phyloP scores from a whole-genome alignment of 2,329 filamentous ascomycete species.

The Penicillium sclerotiorum region DNA sequence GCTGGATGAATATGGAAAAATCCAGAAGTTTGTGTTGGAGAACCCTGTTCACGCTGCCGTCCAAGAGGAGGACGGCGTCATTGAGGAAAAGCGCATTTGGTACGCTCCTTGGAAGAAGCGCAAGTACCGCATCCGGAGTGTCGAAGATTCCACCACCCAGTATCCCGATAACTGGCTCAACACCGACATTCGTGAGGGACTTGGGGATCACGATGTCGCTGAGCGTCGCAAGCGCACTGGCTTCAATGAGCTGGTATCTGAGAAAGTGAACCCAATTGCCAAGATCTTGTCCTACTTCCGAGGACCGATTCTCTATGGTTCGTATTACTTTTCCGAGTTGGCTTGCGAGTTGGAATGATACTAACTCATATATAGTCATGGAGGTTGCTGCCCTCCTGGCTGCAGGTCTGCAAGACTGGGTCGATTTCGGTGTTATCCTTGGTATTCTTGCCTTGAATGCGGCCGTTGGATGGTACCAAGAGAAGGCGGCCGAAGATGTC shows the following conservation, averaged over 20 bases:
- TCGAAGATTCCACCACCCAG: slow-evolving; percentile 33
- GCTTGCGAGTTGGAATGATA: neutral
- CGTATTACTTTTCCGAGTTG: slow-evolving; percentile 28
- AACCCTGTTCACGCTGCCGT: slow-evolving; percentile 61
- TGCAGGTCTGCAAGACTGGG: slow-evolving; percentile 73
- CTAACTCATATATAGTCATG: slow-evolving; percentile 55
- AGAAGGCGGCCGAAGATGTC: slow-evolving; percentile 78
- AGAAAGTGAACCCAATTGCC: slow-evolving; percentile 74
- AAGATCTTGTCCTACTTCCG: slow-evolving; percentile 75
- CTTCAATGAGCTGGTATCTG: slow-evolving; percentile 74
- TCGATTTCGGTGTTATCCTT: slow-evolving; percentile 77
- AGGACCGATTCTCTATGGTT: slow-evolving; percentile 76
- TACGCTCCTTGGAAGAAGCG: slow-evolving; percentile 60
- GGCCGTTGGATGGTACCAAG: slow-evolving; percentile 77
- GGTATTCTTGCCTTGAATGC: slow-evolving; percentile 75
- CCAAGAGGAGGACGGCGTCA: slow-evolving; percentile 44
- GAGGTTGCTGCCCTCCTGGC: slow-evolving; percentile 74
- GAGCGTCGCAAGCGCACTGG: slow-evolving; percentile 65
- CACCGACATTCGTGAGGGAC: slow-evolving; percentile 68
- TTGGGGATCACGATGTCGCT: slow-evolving; percentile 61
- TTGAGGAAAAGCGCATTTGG: slow-evolving; percentile 57
- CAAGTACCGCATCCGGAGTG: slow-evolving; percentile 30
- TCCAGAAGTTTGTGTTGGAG: slow-evolving; percentile 69
- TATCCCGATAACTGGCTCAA: slow-evolving; percentile 69
- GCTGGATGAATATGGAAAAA: slow-evolving; percentile 65